These are phyloP conservation scores for Puccinia novopanici DNA, from an alignment of 1,284 basidiomycete species.

Conservation along the genomic window DNA sequence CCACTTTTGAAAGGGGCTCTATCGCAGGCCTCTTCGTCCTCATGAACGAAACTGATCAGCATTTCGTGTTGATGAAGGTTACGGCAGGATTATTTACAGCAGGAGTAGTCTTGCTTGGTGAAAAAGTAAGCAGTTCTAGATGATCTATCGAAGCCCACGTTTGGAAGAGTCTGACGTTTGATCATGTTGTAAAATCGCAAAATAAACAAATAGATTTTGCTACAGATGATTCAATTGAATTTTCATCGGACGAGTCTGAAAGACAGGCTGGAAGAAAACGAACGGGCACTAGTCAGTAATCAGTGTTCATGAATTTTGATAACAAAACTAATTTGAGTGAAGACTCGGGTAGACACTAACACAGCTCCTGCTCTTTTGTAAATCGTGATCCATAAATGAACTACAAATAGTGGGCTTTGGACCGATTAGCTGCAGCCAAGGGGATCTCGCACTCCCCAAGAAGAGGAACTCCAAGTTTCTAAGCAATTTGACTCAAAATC, in stretches of 20 bases:
- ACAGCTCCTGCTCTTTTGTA: background rate
- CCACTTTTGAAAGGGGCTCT: background rate
- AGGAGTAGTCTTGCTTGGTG: conserved; percentile 67
- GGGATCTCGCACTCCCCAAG: conserved; percentile 32
- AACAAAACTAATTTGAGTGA: background rate
- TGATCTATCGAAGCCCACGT: background rate
- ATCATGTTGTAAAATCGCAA: background rate
- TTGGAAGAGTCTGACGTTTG: background rate
- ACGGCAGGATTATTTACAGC: conserved; percentile 66
- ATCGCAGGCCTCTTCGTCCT: background rate
- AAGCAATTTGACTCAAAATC: background rate
- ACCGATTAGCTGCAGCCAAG: conserved; percentile 51
- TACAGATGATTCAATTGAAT: conserved; percentile 40
- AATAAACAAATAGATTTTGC: conserved; percentile 17
- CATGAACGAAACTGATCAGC: background rate
- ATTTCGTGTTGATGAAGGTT: conserved; percentile 4
- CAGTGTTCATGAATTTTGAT: background rate
- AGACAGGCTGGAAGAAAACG: conserved; percentile 41
- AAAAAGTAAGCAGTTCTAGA: conserved; percentile 64
- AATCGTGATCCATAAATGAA: background rate
- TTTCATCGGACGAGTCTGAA: conserved; percentile 36
- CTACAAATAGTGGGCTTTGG: conserved; percentile 51
- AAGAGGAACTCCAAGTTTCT: conserved; percentile 38
- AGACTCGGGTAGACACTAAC: background rate
- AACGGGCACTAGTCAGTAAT: conserved; percentile 36